phyloP scores from a whole-genome alignment of 2,329 filamentous ascomycete species.

The Corniculantispora saksenae region DNA sequence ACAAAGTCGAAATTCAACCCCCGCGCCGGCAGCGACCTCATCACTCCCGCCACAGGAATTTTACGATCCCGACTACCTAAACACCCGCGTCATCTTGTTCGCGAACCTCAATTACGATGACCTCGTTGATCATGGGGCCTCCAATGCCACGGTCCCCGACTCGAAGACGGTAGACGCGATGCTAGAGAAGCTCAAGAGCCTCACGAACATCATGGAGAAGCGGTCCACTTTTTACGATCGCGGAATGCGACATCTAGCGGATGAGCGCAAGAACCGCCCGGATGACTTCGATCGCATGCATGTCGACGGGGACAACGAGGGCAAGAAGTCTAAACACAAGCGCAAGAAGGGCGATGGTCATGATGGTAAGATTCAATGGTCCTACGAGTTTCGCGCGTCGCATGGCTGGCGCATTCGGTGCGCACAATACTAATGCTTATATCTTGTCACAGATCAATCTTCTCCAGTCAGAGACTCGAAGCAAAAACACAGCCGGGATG shows the following conservation, averaged over 20 bases:
- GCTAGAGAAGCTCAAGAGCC: conserved; percentile 62
- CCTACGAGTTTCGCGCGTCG: neutral
- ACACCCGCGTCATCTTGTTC: conserved; percentile 60
- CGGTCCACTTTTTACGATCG: conserved; percentile 69
- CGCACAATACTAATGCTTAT: neutral
- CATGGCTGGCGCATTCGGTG: neutral
- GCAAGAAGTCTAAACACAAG: conserved; percentile 68
- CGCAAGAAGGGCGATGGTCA: conserved; percentile 66
- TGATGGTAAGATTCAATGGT: conserved; percentile 6
- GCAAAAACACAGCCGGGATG: conserved; percentile 53
- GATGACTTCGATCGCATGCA: conserved; percentile 55
- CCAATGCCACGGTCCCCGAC: conserved; percentile 60
- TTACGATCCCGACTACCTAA: conserved; percentile 65
- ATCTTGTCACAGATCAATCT: conserved; percentile 46
- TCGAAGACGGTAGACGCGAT: conserved; percentile 65
- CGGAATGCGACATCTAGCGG: conserved; percentile 70
- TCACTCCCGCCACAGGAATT: conserved; percentile 56
- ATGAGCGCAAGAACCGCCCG: conserved; percentile 62
- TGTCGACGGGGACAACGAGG: conserved; percentile 49
- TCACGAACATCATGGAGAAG: conserved; percentile 67
- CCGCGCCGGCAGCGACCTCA: conserved; percentile 52
- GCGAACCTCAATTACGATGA: conserved; percentile 67
- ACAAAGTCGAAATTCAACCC: conserved; percentile 79
- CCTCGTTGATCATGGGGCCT: conserved; percentile 63
- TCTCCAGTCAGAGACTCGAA: conserved; percentile 57